Base-by-base conservation (phyloP, 495 filamentous ascomycete species). In the Staphylotrichum longicolle region DNA sequence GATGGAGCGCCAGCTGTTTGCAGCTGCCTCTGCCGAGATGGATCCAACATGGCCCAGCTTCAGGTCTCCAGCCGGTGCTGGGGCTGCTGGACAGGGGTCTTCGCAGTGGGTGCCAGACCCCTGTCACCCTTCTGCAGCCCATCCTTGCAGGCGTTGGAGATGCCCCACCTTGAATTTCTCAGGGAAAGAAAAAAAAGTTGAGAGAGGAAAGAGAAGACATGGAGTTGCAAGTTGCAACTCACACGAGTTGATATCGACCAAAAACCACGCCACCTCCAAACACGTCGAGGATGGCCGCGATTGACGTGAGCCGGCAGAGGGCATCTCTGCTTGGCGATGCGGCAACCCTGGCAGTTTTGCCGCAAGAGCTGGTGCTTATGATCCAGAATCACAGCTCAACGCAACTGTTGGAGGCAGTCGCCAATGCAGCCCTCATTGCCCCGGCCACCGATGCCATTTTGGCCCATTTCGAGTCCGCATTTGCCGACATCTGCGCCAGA, bases 401-500 rank as follows among this genome's bases (percentile, higher is more conserved):
- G 57, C 78, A 83, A 66, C 87, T 91, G 74, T 83, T 94, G 55
- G 83, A 89, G 71, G 80, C 83, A 58, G 77, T 96, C 69, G 81
- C 89, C 57, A 73, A 75, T 60, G 81, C 85, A 58, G 86, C 91
- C 34, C 80, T 93, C 62, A 76, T 86, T 62, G 78, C 89, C 50
- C 71, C 77, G 56, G 77, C 81, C 63, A 92, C 90, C 56, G 80
- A 88, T 62, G 72, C 72, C 15, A 78, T 96, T 67, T 93, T 93
- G 67, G 75, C 78, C 61, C 77, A 85, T 61, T 90, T 91, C 70
- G 83, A 90, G 72, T 75, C 76, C 52, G 71, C 91, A 51, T 88
- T 93, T 66, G 83, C 90, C 63, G 91, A 97, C 70, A 74, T 91
- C 49, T 91, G 88, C 72, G 85, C 90, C 62, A 78, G 86, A 77